Evolutionary conservation across 2,329 filamentous ascomycete species (phyloP).

Genomic region (Alternaria angustiovoidea): DNA sequence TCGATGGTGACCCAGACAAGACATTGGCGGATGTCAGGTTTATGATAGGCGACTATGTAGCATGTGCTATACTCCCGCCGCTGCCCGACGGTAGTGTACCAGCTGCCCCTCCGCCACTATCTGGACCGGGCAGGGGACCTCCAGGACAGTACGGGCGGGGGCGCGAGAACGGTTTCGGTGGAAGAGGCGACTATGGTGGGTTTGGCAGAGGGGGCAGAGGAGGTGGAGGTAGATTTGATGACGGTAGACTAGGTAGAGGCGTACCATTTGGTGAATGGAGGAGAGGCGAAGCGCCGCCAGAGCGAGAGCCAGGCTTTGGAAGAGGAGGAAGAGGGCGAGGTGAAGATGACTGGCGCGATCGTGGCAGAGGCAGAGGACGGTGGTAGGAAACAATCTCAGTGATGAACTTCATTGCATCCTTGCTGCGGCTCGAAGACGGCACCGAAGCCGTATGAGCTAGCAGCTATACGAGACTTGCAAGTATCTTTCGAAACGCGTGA

Average conservation of each 20-base stretch:
- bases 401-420: no score
- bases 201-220: constrained; percentile 50
- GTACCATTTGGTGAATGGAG: constrained; percentile 70
- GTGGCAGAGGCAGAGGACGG: constrained; percentile 43
- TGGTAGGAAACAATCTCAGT: constrained; percentile 29
- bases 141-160: constrained; percentile 37
- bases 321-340: constrained; percentile 49
- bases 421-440: neutral
- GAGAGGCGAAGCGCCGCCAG: constrained; percentile 69
- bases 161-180: constrained; percentile 44
- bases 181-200: constrained; percentile 37
- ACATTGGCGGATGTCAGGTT: constrained; percentile 80
- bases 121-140: constrained; percentile 39
- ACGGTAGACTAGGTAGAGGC: constrained; percentile 51
- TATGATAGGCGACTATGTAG: constrained; percentile 87
- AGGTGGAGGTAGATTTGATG: constrained; percentile 43
- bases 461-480: neutral
- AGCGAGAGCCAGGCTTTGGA: constrained; percentile 48
- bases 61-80: constrained; percentile 81
- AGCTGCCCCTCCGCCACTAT: constrained; percentile 62
- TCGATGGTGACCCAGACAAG: constrained; percentile 71
- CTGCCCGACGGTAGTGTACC: constrained; percentile 77
- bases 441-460: neutral
- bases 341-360: constrained; percentile 41
- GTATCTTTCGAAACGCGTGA: neutral